A percentile compares a stretch with the other conserved stretches of the same genome.
phyloP scores from a whole-genome alignment of 441 rosid species.

The Erysimum pusillum region DNA sequence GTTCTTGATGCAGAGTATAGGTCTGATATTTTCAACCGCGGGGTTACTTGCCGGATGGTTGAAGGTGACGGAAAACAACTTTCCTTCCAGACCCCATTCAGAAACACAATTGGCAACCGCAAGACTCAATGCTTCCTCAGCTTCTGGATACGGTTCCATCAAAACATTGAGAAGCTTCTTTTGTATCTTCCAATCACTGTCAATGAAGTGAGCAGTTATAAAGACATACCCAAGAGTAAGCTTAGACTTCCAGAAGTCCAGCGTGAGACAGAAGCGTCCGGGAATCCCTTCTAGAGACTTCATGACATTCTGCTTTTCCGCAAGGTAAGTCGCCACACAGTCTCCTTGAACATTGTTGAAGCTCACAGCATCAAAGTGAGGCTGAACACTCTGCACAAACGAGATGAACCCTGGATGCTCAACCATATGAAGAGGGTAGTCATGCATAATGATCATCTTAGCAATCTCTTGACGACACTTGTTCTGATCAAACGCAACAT shows the following conservation, averaged over 20 bases:
- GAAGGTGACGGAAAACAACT: constrained; percentile 76
- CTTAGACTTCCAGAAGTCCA: constrained; percentile 80
- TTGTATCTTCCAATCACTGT: constrained; percentile 83
- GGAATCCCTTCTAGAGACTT: constrained; percentile 74
- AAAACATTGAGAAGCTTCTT: constrained; percentile 78
- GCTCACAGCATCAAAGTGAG: constrained; percentile 67
- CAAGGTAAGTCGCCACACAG: constrained; percentile 81
- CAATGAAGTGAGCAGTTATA: constrained; percentile 83
- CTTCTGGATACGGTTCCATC: constrained; percentile 87
- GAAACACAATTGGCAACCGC: constrained; percentile 86
- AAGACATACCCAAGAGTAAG: constrained; percentile 76
- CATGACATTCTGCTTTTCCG: constrained; percentile 83
- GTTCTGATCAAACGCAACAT: constrained; percentile 73
- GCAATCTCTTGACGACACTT: constrained; percentile 83
- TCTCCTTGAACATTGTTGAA: constrained; percentile 90
- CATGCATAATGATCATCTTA: constrained; percentile 87
- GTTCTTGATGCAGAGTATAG: constrained; percentile 74
- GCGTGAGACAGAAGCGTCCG: constrained; percentile 78
- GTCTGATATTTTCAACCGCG: constrained; percentile 71
- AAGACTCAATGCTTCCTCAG: constrained; percentile 74
- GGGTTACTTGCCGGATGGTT: constrained; percentile 62
- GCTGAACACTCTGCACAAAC: constrained; percentile 84
- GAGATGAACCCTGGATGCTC: constrained; percentile 81
- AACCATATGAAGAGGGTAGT: constrained; percentile 93
- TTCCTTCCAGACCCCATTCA: constrained; percentile 87